Conservation (phyloP, 345 rosid species). For the Erodium maritimum region DNA sequence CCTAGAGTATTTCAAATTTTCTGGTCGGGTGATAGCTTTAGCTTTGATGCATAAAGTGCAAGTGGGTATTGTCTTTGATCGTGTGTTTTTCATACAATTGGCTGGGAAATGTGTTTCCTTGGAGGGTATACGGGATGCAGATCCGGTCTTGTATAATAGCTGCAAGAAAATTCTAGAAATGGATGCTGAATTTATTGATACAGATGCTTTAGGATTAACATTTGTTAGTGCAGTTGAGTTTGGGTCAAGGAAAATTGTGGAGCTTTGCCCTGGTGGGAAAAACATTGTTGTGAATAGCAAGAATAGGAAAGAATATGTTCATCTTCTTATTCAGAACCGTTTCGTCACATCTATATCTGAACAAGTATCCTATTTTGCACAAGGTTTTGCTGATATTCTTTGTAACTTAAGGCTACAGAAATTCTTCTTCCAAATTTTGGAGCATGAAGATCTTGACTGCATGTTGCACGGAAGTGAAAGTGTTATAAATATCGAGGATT, state of each 20-base stretch:
- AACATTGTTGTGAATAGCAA: constrained; percentile 52
- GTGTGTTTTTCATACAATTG: constrained; percentile 69
- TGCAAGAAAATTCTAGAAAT: constrained; percentile 82
- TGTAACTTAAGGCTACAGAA: constrained; percentile 11
- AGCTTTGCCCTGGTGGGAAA: constrained; percentile 59
- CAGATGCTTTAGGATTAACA: too few species aligned
- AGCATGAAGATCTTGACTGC: constrained; percentile 66
- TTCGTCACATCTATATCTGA: constrained; percentile 56
- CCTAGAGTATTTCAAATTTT: constrained; percentile 65
- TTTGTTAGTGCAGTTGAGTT: constrained; percentile 73
- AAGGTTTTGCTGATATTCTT: constrained; percentile 67
- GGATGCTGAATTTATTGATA: constrained; percentile 74
- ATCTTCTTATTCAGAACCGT: constrained; percentile 45
- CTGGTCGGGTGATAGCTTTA: constrained; percentile 85
- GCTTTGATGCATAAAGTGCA: too few species aligned
- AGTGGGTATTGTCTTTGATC: constrained; percentile 84
- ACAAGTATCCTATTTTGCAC: constrained; percentile 49
- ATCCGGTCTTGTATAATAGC: constrained; percentile 62
- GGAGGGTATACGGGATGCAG: constrained; percentile 80
- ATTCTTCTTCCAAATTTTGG: constrained; percentile 45
- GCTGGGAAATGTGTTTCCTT: constrained; percentile 42
- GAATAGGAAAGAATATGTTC: constrained; percentile 61
- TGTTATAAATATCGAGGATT: constrained; percentile 53
- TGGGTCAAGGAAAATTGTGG: constrained; percentile 51
- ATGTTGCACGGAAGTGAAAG: constrained; percentile 79